Base-by-base conservation (phyloP, 345 rosid species). In the Hibiscus mutabilis region DNA sequence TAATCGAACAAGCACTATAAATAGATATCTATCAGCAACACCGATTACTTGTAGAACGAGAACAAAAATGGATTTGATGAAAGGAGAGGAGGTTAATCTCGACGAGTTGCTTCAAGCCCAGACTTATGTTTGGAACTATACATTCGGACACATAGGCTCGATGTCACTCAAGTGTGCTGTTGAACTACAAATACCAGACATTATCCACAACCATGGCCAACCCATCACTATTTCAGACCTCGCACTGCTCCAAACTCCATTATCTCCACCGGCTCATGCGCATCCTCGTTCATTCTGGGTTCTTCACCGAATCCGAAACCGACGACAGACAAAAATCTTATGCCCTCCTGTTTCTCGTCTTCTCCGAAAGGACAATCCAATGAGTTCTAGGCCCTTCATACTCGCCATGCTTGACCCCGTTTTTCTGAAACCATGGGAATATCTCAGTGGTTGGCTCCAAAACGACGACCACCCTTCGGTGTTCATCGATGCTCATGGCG, bases 111-210 rank as follows among this genome's bases (percentile, higher is more conserved):
- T 69, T 37, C 33, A 69, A 18, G 64, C 63, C 12, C 21, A 69
- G 14, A 15, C 63, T 56, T 63, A 37, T 37, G 4, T 69, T 1
- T 55, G 49, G 29, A 35, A 21, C 2, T 31, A 55, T 22, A 37
- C 46, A 22, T 56, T 55, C 19, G 57, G 3, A 21, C 21, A 19
- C 62, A 13, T 55, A 6, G 35, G 29, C 52, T 69, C 35, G 9
- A 78, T 77, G 82, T 72, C 84, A 1, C 29, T 87, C 0, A 82
- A 81, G 67, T 60, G 83, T 40, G 87, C 80, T 8, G 19, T 87
- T 37, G 46, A 85, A 3, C 53, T 87, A 11, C 68, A 77, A 46
- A 82, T 87, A 52, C 84, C 85, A 0, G 89, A 83, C 14, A 42
- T 70, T 61, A 73, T 87, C 78, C 81, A 81, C 56, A 47, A 9